These are phyloP conservation scores for Malus sylvestris DNA, from an alignment of 306 rosid genomes.

Conservation along the genomic window DNA sequence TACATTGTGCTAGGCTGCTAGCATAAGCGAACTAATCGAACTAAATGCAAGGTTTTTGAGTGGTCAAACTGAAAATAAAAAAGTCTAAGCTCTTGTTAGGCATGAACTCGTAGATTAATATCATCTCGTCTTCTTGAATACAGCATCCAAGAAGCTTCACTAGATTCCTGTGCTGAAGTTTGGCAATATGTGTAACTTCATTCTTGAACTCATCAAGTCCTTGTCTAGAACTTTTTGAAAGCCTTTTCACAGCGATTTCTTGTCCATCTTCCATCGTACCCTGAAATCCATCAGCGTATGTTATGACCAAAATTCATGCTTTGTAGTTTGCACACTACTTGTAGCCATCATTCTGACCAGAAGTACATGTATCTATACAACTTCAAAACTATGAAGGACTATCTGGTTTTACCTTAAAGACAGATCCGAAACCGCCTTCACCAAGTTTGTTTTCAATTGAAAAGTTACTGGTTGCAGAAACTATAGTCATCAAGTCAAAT, in stretches of 20 bases:
- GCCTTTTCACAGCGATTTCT: not conserved
- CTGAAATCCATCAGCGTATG: not conserved
- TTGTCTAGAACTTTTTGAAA: not conserved
- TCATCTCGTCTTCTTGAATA: conserved; percentile 22
- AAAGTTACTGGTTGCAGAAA: conserved; percentile 6
- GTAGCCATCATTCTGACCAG: no score
- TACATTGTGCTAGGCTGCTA: no score
- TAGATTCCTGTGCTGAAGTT: conserved; percentile 33
- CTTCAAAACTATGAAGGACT: not conserved
- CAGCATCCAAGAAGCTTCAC: conserved; percentile 36
- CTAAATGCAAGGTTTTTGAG: no score
- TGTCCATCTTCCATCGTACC: not conserved
- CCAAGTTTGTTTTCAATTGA: not conserved
- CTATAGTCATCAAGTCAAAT: conserved; percentile 2
- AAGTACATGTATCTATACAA: not conserved
- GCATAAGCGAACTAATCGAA: no score
- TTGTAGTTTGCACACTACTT: not conserved
- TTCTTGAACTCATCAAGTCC: conserved; percentile 6
- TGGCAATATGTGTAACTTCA: conserved; percentile 13
- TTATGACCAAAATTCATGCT: not conserved
- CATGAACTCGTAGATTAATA: conserved; percentile 37
- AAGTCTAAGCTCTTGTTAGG: conserved; percentile 40
- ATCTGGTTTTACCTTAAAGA: no score
- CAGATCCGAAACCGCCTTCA: not conserved
- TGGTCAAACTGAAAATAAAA: conserved; percentile 25